phyloP scores from a whole-genome alignment of 2,329 filamentous ascomycete species.

The Penicillium palitans region DNA sequence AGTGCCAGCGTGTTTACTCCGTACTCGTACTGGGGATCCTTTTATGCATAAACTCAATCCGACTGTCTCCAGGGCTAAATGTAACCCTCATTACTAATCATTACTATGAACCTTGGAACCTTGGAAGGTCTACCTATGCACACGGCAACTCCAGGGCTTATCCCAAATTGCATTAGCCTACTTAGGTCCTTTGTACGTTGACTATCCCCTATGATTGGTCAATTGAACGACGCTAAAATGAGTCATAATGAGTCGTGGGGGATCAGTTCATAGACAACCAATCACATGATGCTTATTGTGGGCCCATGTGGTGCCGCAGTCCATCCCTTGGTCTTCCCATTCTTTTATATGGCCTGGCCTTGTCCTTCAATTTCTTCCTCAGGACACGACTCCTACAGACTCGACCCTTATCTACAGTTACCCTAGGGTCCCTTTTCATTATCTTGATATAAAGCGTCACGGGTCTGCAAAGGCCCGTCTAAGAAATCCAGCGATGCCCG shows the following conservation, averaged over 20 bases:
- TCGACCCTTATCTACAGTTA: constrained; percentile 3
- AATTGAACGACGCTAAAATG: constrained; percentile 23
- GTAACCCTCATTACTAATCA: no score
- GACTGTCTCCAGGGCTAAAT: not conserved
- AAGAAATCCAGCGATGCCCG: constrained; percentile 29
- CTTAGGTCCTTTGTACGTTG: no score
- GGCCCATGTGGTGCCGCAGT: not conserved
- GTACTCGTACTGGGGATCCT: not conserved
- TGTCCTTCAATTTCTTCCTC: constrained; percentile 19
- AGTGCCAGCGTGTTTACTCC: not conserved
- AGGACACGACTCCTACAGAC: constrained; percentile 25
- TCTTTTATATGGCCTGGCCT: constrained; percentile 14
- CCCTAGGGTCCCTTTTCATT: not conserved
- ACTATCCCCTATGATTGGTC: constrained; percentile 11
- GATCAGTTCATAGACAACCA: constrained; percentile 5
- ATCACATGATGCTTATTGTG: constrained; percentile 8
- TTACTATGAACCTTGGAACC: not conserved
- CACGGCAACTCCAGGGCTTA: not conserved
- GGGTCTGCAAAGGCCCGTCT: constrained; percentile 30
- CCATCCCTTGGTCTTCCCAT: constrained; percentile 7
- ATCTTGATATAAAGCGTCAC: constrained; percentile 15
- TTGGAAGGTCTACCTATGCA: not conserved
- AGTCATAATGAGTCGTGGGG: constrained; percentile 29
- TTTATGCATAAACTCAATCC: not conserved
- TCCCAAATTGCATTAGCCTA: not conserved